Percentiles rank a stretch among this genome's conserved stretches.
Evolutionary conservation across 2,329 filamentous ascomycete species (phyloP).

Genomic region (Fusarium sp.): DNA sequence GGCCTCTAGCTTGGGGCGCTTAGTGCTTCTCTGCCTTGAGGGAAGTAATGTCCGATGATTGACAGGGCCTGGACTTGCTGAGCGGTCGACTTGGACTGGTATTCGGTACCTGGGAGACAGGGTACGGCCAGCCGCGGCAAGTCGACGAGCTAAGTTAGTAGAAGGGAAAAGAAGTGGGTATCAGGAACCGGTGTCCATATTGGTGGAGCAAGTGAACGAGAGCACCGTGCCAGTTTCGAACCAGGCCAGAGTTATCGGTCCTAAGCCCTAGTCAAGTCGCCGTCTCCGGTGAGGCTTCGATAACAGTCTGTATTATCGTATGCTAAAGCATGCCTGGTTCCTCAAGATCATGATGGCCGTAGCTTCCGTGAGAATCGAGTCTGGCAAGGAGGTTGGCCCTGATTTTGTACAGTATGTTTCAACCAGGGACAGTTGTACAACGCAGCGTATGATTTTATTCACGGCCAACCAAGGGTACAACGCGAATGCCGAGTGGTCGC

Average conservation of each 20-base stretch:
- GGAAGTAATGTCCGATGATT: conserved; percentile 49
- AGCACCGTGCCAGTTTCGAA: conserved; percentile 31
- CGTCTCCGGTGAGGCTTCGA: conserved; percentile 39
- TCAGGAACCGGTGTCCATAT: conserved; percentile 36
- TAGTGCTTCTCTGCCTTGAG: conserved; percentile 31
- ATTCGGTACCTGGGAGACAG: conserved; percentile 29
- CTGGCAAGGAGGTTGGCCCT: conserved; percentile 1
- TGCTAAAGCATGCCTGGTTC: neutral
- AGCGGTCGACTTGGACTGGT: conserved; percentile 34
- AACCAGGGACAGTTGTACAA: conserved; percentile 2
- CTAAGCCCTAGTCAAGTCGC: conserved; percentile 39
- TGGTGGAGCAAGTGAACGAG: conserved; percentile 34
- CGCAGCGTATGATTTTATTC: conserved; percentile 11
- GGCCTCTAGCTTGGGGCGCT: conserved; percentile 36
- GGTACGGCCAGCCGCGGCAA: conserved; percentile 50
- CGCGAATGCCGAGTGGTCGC: conserved; percentile 50
- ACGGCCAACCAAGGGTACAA: conserved; percentile 22
- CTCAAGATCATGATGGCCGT: neutral
- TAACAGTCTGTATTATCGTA: conserved; percentile 24
- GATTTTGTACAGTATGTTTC: conserved; percentile 11
- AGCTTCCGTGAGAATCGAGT: neutral
- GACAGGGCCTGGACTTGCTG: conserved; percentile 44
- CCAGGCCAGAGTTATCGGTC: conserved; percentile 41
- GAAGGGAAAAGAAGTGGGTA: conserved; percentile 43
- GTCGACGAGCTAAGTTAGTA: conserved; percentile 42